Base-by-base conservation (phyloP, 306 rosid species). In the Cicer yamashitae region DNA sequence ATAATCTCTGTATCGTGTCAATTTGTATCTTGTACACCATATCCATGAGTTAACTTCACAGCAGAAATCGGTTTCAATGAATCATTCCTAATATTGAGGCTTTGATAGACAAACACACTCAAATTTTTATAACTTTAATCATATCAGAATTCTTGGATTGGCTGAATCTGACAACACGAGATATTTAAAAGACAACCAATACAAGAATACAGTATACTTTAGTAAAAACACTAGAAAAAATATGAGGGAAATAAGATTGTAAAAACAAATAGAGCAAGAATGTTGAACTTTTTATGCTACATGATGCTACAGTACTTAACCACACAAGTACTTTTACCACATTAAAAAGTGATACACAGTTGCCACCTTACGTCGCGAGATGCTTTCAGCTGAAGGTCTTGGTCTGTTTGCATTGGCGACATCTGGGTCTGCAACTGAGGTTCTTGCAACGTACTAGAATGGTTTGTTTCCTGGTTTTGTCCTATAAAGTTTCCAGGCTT, bases 291-390 rank as follows among this genome's bases (percentile, higher is more conserved):
- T 65, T 47, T 59, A 56, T 57, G 76, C 41, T 18, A 46, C 82
- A 67, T 47, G 65, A 56, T 65, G 76, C 41, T 18, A 46, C 79
- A 67, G 59, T 41, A 47, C 79, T 73, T 77, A 75, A 75, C 62
- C 68, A 76, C 58, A 25, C 57, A 70, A 11, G 43, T 67, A 75
- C 18, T 59, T 80, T 64, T 75, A 82, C 74, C 75, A 77, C 83
- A 88, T 77, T 50, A 86, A 90, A 88, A 84, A 87, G 89, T 77
- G 79, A 91, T 86, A 89, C 89, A 93, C 13, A 84, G 91, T 89
- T 87, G 93, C 94, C 93, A 91, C 96, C 96, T 91, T 89, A 91
- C 94, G 90, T 91, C 96, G 88, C 96, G 92, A 81, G 96, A 93
- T 78, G 98, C 98, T 91, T 91, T 93, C 91, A 93, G 77, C 82